Evolutionary conservation across 495 filamentous ascomycete genomes (phyloP).

Genomic region (Oidiodendron maius): DNA sequence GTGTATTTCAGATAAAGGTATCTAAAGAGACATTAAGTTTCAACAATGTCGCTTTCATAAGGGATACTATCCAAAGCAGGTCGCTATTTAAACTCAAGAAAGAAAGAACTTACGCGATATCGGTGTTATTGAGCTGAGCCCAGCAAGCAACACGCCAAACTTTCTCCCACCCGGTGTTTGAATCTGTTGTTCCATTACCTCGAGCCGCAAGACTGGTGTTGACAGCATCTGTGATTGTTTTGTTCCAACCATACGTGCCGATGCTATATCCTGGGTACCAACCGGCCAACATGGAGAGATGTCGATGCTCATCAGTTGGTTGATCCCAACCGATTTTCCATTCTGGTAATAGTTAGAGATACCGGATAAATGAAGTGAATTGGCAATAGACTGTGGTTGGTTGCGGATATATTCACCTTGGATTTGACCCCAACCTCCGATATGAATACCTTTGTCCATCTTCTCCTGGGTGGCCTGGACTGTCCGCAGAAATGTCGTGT

Average conservation of each 20-base stretch:
- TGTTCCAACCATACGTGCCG: constrained; percentile 19
- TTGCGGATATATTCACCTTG: no score
- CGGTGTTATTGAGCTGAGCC: constrained; percentile 42
- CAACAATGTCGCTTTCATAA: no score
- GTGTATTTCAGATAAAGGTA: constrained; percentile 34
- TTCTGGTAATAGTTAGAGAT: no score
- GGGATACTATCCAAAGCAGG: no score
- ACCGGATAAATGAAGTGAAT: no score
- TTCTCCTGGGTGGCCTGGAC: no score
- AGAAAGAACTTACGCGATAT: no score
- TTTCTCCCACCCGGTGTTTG: constrained; percentile 50
- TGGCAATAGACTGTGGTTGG: no score
- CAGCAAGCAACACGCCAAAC: constrained; percentile 45
- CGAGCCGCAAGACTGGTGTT: constrained; percentile 32
- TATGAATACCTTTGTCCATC: constrained; percentile 42
- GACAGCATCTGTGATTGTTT: constrained; percentile 34
- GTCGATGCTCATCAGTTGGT: constrained; percentile 41
- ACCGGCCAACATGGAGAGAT: constrained; percentile 44
- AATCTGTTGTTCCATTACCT: constrained; percentile 34
- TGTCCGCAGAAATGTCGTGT: no score
- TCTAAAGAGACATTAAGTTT: no score
- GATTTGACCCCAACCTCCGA: constrained; percentile 41
- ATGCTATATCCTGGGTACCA: constrained; percentile 45
- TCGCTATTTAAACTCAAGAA: no score
- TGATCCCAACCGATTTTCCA: constrained; percentile 46